These are phyloP conservation scores for Friedmanniomyces simplex DNA, from an alignment of 495 filamentous ascomycete species.

Conservation along the genomic window DNA sequence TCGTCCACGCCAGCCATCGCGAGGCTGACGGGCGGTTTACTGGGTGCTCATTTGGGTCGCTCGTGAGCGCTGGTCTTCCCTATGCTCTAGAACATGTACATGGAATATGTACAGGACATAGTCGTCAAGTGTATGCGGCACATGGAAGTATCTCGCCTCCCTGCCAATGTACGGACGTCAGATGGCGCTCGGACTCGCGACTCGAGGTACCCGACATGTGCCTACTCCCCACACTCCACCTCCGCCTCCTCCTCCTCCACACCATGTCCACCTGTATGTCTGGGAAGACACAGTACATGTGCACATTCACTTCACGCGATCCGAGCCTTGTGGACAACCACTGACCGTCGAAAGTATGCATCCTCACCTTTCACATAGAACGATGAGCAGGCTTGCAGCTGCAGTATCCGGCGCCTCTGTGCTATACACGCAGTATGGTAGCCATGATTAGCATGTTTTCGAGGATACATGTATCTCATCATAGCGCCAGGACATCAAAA, in stretches of 20 bases:
- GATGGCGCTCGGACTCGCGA: background rate
- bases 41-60: background rate
- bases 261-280: no score
- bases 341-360: no score
- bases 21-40: background rate
- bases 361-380: no score
- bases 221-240: background rate
- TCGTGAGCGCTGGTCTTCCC: background rate
- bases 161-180: background rate
- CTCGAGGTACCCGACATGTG: background rate
- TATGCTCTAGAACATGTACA: background rate
- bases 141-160: background rate
- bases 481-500: no score
- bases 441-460: no score
- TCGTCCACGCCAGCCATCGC: conserved; percentile 7
- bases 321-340: no score
- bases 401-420: no score
- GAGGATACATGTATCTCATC: no score
- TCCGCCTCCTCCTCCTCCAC: background rate
- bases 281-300: no score
- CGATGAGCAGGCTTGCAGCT: no score
- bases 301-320: no score
- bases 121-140: background rate
- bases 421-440: no score
- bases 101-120: background rate